These are phyloP conservation scores for Sphagnum contortum DNA, from an alignment of 225 moss, liverwort and hornwort species.

Conservation along the genomic window DNA sequence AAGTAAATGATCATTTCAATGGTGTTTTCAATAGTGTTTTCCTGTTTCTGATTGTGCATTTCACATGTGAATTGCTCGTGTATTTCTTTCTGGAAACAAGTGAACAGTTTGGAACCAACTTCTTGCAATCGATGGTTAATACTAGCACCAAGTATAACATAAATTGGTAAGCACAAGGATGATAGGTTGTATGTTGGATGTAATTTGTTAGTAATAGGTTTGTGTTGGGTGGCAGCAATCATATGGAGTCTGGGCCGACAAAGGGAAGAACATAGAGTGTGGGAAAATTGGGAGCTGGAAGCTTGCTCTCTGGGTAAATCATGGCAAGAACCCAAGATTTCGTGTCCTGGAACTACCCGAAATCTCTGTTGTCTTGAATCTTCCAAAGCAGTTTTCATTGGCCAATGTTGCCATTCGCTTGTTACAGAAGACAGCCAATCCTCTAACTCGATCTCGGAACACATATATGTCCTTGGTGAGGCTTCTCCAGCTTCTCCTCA, in stretches of 20 bases:
- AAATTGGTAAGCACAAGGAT: no score
- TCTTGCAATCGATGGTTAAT: no score
- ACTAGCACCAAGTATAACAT: no score
- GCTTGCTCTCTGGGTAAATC: slow-evolving; percentile 84
- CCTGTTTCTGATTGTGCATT: no score
- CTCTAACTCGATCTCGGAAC: slow-evolving; percentile 57
- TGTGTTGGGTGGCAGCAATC: slow-evolving; percentile 44
- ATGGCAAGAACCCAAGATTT: slow-evolving; percentile 73
- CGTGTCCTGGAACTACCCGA: slow-evolving; percentile 72
- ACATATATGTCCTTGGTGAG: slow-evolving; percentile 75
- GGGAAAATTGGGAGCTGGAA: slow-evolving; percentile 72
- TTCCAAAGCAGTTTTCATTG: slow-evolving; percentile 87
- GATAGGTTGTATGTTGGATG: no score
- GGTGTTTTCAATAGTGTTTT: no score
- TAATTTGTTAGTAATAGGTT: no score
- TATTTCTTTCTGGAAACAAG: no score
- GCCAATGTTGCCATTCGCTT: slow-evolving; percentile 77
- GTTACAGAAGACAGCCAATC: slow-evolving; percentile 66
- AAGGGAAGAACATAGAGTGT: slow-evolving; percentile 50
- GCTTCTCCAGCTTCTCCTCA: not conserved
- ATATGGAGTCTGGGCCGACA: slow-evolving; percentile 55
- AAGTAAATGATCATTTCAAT: slow-evolving; percentile 59
- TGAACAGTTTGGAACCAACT: no score
- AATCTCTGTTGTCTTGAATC: slow-evolving; percentile 55
- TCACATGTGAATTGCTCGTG: no score